Evolutionary conservation across 768 basidiomycete species (phyloP).

Genomic region (Psilocybe sp.): DNA sequence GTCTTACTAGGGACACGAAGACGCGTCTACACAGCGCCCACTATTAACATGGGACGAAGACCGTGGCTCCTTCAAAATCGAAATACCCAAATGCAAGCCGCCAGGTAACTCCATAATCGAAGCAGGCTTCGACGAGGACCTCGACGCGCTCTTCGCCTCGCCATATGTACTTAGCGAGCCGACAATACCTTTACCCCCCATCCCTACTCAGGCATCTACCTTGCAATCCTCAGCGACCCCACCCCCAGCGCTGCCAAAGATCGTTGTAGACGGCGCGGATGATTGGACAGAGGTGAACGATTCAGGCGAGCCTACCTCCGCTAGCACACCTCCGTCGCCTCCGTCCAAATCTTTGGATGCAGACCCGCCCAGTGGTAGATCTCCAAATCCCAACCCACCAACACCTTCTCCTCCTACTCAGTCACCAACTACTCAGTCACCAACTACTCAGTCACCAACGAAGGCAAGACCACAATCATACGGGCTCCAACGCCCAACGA

Average conservation of each 20-base stretch:
- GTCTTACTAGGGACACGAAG: slow-evolving; percentile 15
- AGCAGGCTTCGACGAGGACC: slow-evolving; percentile 31
- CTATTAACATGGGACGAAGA: slow-evolving; percentile 25
- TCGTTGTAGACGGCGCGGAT: slow-evolving; percentile 18
- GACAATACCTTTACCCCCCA: neutral
- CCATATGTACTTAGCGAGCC: neutral
- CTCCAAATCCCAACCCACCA: neutral
- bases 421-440: neutral
- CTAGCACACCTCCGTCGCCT: too few relatives aligned
- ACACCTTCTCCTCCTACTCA: neutral
- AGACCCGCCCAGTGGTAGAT: neutral
- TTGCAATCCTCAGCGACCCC: neutral
- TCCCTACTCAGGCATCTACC: neutral
- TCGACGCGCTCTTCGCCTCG: slow-evolving; percentile 17
- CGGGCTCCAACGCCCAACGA: slow-evolving; percentile 27
- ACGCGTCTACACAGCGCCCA: slow-evolving; percentile 17
- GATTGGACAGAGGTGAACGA: slow-evolving; percentile 29
- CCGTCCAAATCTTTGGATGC: neutral
- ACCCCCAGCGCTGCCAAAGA: neutral
- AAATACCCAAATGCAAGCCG: slow-evolving; percentile 29
- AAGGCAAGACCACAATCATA: slow-evolving; percentile 25
- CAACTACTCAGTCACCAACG: neutral
- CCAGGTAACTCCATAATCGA: slow-evolving; percentile 22
- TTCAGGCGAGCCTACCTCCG: slow-evolving; percentile 5
- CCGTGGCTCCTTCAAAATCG: slow-evolving; percentile 26